phyloP scores from a whole-genome alignment of 1,139 yeast species.

The Casaregolazyma suthepensis region DNA sequence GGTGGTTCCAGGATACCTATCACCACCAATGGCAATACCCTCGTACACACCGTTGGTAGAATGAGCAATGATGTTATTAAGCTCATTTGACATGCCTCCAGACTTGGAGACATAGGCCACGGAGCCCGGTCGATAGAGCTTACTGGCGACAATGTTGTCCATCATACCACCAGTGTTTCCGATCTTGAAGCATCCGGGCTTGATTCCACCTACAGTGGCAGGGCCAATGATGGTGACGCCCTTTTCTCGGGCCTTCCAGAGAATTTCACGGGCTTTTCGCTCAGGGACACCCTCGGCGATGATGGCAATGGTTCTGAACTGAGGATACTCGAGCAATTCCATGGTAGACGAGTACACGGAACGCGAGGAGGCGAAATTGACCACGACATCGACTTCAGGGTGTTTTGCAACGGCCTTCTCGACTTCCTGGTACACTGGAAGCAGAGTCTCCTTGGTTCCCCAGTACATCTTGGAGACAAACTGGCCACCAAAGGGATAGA shows the following conservation, averaged over 20 bases:
- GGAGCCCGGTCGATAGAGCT: slow-evolving; percentile 43
- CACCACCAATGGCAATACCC: slow-evolving; percentile 45
- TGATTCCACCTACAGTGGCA: slow-evolving; percentile 46
- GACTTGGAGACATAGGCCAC: slow-evolving; percentile 45
- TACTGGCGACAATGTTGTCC: slow-evolving; percentile 45
- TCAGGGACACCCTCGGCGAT: slow-evolving; percentile 47
- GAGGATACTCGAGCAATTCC: slow-evolving; percentile 43
- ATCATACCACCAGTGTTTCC: slow-evolving; percentile 48
- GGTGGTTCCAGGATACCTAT: slow-evolving; percentile 45
- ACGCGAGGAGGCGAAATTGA: slow-evolving; percentile 43
- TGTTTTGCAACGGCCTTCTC: slow-evolving; percentile 39
- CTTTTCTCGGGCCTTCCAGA: slow-evolving; percentile 39
- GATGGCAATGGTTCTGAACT: slow-evolving; percentile 42
- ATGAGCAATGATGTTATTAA: slow-evolving; percentile 42
- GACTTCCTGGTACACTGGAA: slow-evolving; percentile 42
- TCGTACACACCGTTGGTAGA: slow-evolving; percentile 44
- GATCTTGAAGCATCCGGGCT: slow-evolving; percentile 45
- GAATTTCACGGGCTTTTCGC: slow-evolving; percentile 44
- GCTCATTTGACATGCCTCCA: slow-evolving; percentile 46
- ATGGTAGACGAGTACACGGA: slow-evolving; percentile 43
- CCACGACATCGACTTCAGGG: slow-evolving; percentile 45
- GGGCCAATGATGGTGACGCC: slow-evolving; percentile 45
- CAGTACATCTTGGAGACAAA: slow-evolving; percentile 44
- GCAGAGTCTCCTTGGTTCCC: slow-evolving; percentile 44
- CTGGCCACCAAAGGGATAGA: slow-evolving; percentile 44